Conservation (phyloP, 2,329 filamentous ascomycete species). For the Exophiala lecanii-corni region DNA sequence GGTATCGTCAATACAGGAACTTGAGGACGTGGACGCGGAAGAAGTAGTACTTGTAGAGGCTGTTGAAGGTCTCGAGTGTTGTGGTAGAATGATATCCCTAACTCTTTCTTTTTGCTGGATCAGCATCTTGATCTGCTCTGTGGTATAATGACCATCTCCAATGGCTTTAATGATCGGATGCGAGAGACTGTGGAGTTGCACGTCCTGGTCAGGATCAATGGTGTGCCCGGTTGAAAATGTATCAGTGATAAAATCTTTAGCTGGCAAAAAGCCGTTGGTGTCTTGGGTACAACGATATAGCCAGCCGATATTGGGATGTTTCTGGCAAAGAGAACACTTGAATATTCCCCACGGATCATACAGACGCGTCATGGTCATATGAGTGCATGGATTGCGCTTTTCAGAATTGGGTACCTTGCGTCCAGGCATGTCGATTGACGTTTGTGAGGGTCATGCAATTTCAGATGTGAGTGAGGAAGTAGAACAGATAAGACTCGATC, state of each 20-base stretch:
- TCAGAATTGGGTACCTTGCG: slow-evolving; percentile 9
- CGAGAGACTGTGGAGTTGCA: slow-evolving; percentile 29
- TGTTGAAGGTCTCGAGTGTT: slow-evolving; percentile 19
- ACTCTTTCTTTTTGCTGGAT: slow-evolving; percentile 39
- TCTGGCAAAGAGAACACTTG: slow-evolving; percentile 56
- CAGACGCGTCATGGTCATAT: slow-evolving; percentile 63
- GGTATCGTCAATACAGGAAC: slow-evolving; percentile 9
- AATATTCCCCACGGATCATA: slow-evolving; percentile 45
- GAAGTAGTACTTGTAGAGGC: slow-evolving; percentile 18
- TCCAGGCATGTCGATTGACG: slow-evolving; percentile 21
- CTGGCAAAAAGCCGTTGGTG: slow-evolving; percentile 42
- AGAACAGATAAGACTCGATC: background rate
- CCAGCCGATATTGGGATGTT: slow-evolving; percentile 59
- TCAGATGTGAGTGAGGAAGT: background rate
- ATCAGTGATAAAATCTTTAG: slow-evolving; percentile 24
- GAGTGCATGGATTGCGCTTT: slow-evolving; percentile 52
- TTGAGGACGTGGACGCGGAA: slow-evolving; percentile 7
- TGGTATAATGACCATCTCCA: slow-evolving; percentile 38
- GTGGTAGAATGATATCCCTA: slow-evolving; percentile 27
- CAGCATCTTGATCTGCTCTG: slow-evolving; percentile 38
- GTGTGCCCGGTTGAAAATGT: background rate
- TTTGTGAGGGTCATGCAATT: no score
- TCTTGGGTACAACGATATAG: slow-evolving; percentile 71
- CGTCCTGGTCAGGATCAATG: slow-evolving; percentile 8
- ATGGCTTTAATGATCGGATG: slow-evolving; percentile 39